A percentile compares a stretch with the other conserved stretches of the same genome.
These are phyloP conservation scores for Exophiala dermatitidis DNA, from an alignment of 2,329 filamentous ascomycete species.

Conservation along the genomic window DNA sequence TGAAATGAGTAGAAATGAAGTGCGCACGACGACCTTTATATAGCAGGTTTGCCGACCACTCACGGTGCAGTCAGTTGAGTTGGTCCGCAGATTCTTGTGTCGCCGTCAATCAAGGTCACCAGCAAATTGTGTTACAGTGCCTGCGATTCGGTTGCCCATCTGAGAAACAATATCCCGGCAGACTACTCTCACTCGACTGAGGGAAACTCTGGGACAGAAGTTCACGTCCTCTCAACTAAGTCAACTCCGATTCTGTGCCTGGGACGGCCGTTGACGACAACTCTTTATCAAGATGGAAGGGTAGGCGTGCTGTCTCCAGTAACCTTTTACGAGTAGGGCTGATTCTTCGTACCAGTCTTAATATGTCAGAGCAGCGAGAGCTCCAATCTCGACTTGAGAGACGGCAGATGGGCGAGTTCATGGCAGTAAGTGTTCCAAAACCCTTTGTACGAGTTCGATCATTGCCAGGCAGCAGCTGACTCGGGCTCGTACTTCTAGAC, in stretches of 20 bases:
- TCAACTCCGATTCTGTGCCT: background rate
- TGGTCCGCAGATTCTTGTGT: background rate
- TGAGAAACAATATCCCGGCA: background rate
- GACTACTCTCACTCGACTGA: background rate
- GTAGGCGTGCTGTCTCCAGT: conserved; percentile 6
- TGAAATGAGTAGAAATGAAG: background rate
- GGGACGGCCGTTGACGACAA: background rate
- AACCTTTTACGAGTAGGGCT: background rate
- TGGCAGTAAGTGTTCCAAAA: conserved; percentile 61
- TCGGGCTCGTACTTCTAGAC: conserved; percentile 41
- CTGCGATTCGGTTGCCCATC: no score
- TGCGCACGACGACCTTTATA: background rate
- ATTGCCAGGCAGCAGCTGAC: conserved; percentile 6
- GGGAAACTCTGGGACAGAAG: background rate
- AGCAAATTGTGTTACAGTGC: background rate
- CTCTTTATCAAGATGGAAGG: conserved; percentile 17
- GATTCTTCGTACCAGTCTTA: conserved; percentile 51
- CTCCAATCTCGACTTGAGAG: conserved; percentile 91
- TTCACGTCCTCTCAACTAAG: no score
- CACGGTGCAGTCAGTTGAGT: background rate
- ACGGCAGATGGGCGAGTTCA: conserved; percentile 98
- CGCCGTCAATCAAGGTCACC: background rate
- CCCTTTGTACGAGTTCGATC: conserved; percentile 2
- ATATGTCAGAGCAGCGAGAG: conserved; percentile 75
- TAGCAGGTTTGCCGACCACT: background rate